These are phyloP conservation scores for Aphanomyces stellatus DNA, from an alignment of 352 stramenopile genomes.

Conservation along the genomic window DNA sequence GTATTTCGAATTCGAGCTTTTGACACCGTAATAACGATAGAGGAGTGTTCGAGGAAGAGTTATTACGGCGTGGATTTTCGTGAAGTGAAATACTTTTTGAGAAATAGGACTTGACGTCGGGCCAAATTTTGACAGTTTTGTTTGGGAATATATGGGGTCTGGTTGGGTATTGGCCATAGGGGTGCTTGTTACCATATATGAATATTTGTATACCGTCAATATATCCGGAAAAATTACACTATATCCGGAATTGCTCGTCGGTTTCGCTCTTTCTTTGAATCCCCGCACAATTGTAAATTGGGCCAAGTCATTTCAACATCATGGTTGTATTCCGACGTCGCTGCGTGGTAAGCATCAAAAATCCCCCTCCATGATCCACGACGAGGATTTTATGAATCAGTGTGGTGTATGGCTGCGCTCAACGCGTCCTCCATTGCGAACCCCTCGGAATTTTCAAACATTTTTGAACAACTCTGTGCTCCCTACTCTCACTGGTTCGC, in stretches of 20 bases:
- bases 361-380: not conserved
- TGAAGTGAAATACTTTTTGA: too few relatives aligned
- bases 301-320: not conserved
- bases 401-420: not conserved
- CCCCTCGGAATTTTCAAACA: not conserved
- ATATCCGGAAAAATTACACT: not conserved
- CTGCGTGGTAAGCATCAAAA: not conserved
- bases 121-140: not conserved
- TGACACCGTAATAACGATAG: not conserved
- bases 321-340: not conserved
- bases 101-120: too few relatives aligned
- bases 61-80: not conserved
- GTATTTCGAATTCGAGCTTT: not conserved
- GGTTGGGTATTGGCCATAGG: not conserved
- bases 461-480: not conserved
- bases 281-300: not conserved
- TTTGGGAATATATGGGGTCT: not conserved
- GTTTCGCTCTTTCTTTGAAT: not conserved
- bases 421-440: not conserved
- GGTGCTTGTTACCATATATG: not conserved
- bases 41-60: not conserved
- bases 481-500: not conserved
- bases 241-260: not conserved
- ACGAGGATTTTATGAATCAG: slow-evolving; percentile 1
- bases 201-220: not conserved